These are phyloP conservation scores for Penicillium sp. DNA, from an alignment of 2,329 filamentous ascomycete genomes.

Conservation along the genomic window DNA sequence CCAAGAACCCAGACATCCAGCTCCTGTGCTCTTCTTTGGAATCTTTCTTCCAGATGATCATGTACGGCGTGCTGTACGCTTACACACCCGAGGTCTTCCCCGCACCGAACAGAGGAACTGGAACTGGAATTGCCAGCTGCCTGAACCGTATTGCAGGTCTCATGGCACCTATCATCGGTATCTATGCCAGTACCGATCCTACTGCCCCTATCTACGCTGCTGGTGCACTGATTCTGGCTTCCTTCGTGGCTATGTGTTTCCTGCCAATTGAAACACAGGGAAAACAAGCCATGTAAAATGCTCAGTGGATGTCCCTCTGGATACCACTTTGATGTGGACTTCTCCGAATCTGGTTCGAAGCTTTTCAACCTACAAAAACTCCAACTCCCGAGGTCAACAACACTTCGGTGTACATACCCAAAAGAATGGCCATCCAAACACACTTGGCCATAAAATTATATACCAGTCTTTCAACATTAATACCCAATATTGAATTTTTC, in stretches of 20 bases:
- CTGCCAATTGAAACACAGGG: slow-evolving; percentile 49
- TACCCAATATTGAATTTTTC: neutral
- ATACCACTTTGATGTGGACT: neutral
- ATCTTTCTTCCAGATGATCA: slow-evolving; percentile 57
- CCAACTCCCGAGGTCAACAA: too few relatives aligned
- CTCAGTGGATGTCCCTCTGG: too few relatives aligned
- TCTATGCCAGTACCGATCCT: slow-evolving; percentile 39
- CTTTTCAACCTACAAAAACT: neutral
- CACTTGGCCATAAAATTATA: neutral
- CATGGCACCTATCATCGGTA: slow-evolving; percentile 46
- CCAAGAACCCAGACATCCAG: slow-evolving; percentile 50
- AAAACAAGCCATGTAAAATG: slow-evolving; percentile 38
- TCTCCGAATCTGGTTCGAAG: neutral
- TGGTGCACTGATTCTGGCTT: slow-evolving; percentile 44
- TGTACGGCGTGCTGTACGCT: slow-evolving; percentile 59
- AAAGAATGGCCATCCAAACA: neutral
- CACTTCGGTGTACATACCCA: neutral
- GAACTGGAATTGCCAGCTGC: slow-evolving; percentile 50
- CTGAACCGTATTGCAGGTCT: slow-evolving; percentile 47
- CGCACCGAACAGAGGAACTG: slow-evolving; percentile 56
- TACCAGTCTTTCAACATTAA: neutral
- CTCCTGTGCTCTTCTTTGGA: slow-evolving; percentile 53
- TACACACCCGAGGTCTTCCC: slow-evolving; percentile 63
- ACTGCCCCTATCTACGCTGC: slow-evolving; percentile 46
- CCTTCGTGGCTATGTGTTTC: slow-evolving; percentile 45